Percentiles rank a stretch among this genome's conserved stretches.
Evolutionary conservation across 75 land plant species (phyloP).

Genomic region (Picea glauca): DNA sequence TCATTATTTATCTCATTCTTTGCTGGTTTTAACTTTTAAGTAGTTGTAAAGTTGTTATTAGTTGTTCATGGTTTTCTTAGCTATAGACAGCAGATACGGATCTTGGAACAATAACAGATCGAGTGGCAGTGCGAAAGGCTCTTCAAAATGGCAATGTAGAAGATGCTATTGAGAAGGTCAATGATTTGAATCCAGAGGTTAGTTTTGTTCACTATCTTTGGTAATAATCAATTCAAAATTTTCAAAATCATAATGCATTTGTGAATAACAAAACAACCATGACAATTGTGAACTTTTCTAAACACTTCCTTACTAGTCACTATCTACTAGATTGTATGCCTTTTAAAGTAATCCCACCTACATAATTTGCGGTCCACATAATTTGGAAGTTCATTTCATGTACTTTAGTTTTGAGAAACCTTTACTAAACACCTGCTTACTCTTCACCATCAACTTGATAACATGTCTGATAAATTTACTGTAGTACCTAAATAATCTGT

Average conservation of each 20-base stretch:
- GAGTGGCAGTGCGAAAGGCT: conserved; percentile 92
- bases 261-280: background rate
- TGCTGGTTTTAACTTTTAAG: background rate
- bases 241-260: background rate
- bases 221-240: background rate
- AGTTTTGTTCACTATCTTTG: background rate
- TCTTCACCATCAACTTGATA: too few relatives aligned
- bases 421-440: too few relatives aligned
- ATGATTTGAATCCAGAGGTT: conserved; percentile 97
- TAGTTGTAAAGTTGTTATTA: background rate
- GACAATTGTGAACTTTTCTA: background rate
- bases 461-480: too few relatives aligned
- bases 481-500: too few relatives aligned
- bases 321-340: too few relatives aligned
- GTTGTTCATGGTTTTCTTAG: conserved; percentile 31
- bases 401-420: too few relatives aligned
- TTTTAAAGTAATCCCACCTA: background rate
- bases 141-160: conserved; percentile 90
- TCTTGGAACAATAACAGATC: conserved; percentile 87
- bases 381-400: background rate
- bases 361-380: background rate
- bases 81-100: conserved; percentile 77
- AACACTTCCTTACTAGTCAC: too few relatives aligned
- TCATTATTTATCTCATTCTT: background rate
- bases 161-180: conserved; percentile 97